Evolutionary conservation across 2,329 filamentous ascomycete genomes (phyloP), one percentile per base, ranked within the genome.

Genomic region (Parascedosporium putredinis): DNA sequence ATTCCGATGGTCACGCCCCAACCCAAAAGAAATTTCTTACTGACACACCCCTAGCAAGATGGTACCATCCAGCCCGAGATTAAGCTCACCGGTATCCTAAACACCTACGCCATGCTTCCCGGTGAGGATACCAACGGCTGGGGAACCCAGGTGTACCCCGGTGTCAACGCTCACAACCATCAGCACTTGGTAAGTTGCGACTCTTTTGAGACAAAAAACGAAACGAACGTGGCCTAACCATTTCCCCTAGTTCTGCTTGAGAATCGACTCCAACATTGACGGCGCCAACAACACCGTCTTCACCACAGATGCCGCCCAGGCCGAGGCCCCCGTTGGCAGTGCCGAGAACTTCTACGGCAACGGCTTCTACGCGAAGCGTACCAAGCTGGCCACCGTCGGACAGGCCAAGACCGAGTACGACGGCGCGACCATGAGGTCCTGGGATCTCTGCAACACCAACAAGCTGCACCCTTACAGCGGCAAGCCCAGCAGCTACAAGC

Each of bases 91-190:
- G 89, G 89, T 48, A 95, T 96, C 62, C 71, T 96, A 49, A 95
- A 95, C 73, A 96, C 90, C 0, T 95, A 95, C 59, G 72, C 82
- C 23, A 84, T 95, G 74, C 79, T 82, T 57, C 79, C 83, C 0
- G 86, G 80, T 44, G 89, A 95, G 66, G 86, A 93, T 55, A 84
- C 86, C 7, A 73, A 86, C 25, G 88, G 87, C 52, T 95, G 88
- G 87, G 90, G 90, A 51, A 95, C 89, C 0, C 84, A 95, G 64
- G 90, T 96, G 7, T 93, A 91, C 60, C 86, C 88, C 0, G 45
- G 45, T 48, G 88, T 95, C 60, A 95, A 95, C 60, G 90, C 90
- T 0, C 90, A 95, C 69, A 95, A 95, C 70, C 90, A 96, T 66
- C 89, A 96, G 67, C 90, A 96, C 65, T 76, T 96, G 7, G 27